Percentiles rank a stretch among this genome's conserved stretches.
phyloP scores from a whole-genome alignment of 805 yeast genomes.

The Teunomyces cretensis region DNA sequence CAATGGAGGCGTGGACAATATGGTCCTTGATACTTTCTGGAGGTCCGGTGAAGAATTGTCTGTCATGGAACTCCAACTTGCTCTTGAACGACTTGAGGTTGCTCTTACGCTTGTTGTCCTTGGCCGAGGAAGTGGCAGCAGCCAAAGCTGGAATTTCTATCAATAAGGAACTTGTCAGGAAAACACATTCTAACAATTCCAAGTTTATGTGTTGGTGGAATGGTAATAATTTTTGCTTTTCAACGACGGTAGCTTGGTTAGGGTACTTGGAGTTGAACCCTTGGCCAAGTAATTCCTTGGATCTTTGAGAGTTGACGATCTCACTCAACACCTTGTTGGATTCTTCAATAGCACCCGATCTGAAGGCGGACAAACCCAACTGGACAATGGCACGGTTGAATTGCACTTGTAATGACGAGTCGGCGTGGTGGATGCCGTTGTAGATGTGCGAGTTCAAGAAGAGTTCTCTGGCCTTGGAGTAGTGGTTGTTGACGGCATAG shows the following conservation, averaged over 20 bases:
- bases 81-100: conserved; percentile 85
- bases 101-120: conserved; percentile 55
- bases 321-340: conserved; percentile 86
- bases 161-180: conserved; percentile 83
- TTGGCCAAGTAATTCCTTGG: conserved; percentile 93
- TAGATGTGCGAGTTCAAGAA: conserved; percentile 78
- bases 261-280: conserved; percentile 70
- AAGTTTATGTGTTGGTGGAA: conserved; percentile 98
- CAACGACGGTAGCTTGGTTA: conserved; percentile 55
- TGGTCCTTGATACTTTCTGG: conserved; percentile 95
- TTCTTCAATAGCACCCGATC: conserved; percentile 81
- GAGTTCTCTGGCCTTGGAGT: conserved; percentile 83
- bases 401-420: conserved; percentile 81
- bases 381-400: conserved; percentile 96
- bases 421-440: conserved; percentile 78
- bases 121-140: conserved; percentile 62
- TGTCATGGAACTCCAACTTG: conserved; percentile 86
- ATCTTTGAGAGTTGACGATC: conserved; percentile 79
- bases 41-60: conserved; percentile 95
- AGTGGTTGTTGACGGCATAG: conserved; percentile 85
- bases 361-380: conserved; percentile 93
- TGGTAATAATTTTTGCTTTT: conserved; percentile 83
- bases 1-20: conserved; percentile 88
- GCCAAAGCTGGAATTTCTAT: conserved; percentile 85
- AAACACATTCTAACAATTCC: conserved; percentile 91